These are phyloP conservation scores for Fusarium coffeatum DNA, from an alignment of 2,329 filamentous ascomycete genomes.

Conservation along the genomic window DNA sequence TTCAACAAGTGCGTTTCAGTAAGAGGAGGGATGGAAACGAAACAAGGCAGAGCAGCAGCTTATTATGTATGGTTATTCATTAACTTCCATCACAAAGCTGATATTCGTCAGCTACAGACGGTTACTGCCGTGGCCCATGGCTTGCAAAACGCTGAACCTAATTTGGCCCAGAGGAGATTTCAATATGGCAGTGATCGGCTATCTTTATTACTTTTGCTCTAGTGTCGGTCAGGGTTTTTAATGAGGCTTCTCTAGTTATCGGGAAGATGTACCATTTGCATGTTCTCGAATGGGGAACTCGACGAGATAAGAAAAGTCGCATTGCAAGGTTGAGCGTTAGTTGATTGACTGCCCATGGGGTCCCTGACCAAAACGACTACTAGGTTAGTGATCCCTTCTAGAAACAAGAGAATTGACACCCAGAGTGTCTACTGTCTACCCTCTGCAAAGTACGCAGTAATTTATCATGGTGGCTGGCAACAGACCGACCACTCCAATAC, in stretches of 20 bases:
- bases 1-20: constrained; percentile 7
- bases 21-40: constrained; percentile 7
- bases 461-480: constrained; percentile 1
- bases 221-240: constrained; percentile 6
- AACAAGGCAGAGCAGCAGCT: constrained; percentile 1
- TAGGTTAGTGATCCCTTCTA: background rate
- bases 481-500: background rate
- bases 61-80: background rate
- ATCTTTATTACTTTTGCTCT: background rate
- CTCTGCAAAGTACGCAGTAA: background rate
- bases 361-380: background rate
- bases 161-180: constrained; percentile 4
- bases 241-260: constrained; percentile 6
- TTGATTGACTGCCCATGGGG: background rate
- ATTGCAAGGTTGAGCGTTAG: constrained; percentile 6
- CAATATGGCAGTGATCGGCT: constrained; percentile 4
- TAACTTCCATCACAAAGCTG: background rate
- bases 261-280: constrained; percentile 15
- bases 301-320: background rate
- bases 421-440: background rate
- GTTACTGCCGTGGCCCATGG: background rate
- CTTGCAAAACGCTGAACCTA: constrained; percentile 5
- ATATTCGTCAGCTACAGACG: background rate
- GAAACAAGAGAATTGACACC: background rate
- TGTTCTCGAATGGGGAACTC: constrained; percentile 20